phyloP scores from a whole-genome alignment of 1,284 basidiomycete species.

The Taiwanofungus camphoratus region DNA sequence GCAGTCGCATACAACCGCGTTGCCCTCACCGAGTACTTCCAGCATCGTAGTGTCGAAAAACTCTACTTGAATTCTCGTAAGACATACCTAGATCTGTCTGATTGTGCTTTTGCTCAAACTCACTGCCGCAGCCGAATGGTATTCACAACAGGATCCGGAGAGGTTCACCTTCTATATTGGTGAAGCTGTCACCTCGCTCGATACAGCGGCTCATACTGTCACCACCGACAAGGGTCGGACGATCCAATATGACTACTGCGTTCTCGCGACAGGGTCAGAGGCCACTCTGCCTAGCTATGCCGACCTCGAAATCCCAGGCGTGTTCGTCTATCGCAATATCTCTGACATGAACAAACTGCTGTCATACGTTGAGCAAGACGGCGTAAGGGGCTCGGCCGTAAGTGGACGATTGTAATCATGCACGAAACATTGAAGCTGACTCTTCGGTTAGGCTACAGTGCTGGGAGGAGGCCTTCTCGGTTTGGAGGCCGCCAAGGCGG shows the following conservation, averaged over 20 bases:
- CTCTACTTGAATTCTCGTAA: slow-evolving; percentile 57
- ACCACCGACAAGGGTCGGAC: slow-evolving; percentile 41
- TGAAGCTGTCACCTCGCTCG: slow-evolving; percentile 48
- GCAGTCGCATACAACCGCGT: slow-evolving; percentile 45
- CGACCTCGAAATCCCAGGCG: slow-evolving; percentile 40
- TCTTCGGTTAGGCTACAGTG: slow-evolving; percentile 38
- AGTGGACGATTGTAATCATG: too few species aligned
- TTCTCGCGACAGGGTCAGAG: slow-evolving; percentile 70
- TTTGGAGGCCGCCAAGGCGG: slow-evolving; percentile 71
- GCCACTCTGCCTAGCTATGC: slow-evolving; percentile 65
- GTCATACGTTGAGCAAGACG: slow-evolving; percentile 42
- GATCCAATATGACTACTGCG: slow-evolving; percentile 55
- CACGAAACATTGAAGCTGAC: too few species aligned
- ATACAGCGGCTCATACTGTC: slow-evolving; percentile 39
- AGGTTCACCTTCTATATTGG: slow-evolving; percentile 48
- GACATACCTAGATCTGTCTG: slow-evolving; percentile 4
- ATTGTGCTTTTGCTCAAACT: not conserved
- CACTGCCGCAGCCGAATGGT: slow-evolving; percentile 42
- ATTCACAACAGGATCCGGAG: slow-evolving; percentile 48
- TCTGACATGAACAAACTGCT: slow-evolving; percentile 60
- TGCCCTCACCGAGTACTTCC: slow-evolving; percentile 60
- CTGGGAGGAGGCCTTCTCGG: slow-evolving; percentile 74
- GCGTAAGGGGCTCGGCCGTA: slow-evolving; percentile 32
- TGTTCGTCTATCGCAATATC: slow-evolving; percentile 74
- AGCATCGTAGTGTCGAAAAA: slow-evolving; percentile 57